Evolutionary conservation across 805 yeast genomes (phyloP), one percentile per base, ranked within the genome.

Genomic region (Ogataea ramenticola): DNA sequence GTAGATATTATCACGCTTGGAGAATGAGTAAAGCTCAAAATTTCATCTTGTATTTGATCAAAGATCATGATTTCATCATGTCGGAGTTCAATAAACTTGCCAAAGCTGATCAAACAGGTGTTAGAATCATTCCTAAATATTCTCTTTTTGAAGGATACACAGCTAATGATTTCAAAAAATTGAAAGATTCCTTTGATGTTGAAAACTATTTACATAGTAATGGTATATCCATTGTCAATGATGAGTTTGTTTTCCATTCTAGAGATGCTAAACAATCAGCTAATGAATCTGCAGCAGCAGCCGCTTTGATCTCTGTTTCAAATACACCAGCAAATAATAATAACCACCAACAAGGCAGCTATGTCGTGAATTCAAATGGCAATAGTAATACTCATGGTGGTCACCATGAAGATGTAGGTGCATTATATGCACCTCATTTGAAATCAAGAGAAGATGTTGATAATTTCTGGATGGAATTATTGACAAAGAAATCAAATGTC

Each of bases 1-100:
- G 64, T 22, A 70, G 78, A 49, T 82, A 80, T 55, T 79, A 77
- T 46, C 80, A 80, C 55, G 84, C 88, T 2, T 79, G 82, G 79
- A 73, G 84, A 60, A 71, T 82, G 56, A 68, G 77, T 32, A 81
- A 80, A 52, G 81, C 85, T 0, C 76, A 74, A 42, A 58, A 58
- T 6, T 70, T 65, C 38, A 52, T 79, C 19, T 49, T 71, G 12
- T 63, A 60, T 21, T 42, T 72, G 4, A 45, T 76, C 11, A 57
- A 53, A 27, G 53, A 52, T 8, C 38, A 47, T 2, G 30, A 40
- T 17, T 37, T 36, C 12, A 7, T 43, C 11, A 39, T 46, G 35
- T 24, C 15, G 9, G 43, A 38, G 3, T 20, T 32, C 3, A 26
- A 30, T 10, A 27, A 26, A 12, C 35, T 24, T 11, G 27, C 26